Conservation (phyloP, 1,284 basidiomycete species). For the Fistulina hepatica region DNA sequence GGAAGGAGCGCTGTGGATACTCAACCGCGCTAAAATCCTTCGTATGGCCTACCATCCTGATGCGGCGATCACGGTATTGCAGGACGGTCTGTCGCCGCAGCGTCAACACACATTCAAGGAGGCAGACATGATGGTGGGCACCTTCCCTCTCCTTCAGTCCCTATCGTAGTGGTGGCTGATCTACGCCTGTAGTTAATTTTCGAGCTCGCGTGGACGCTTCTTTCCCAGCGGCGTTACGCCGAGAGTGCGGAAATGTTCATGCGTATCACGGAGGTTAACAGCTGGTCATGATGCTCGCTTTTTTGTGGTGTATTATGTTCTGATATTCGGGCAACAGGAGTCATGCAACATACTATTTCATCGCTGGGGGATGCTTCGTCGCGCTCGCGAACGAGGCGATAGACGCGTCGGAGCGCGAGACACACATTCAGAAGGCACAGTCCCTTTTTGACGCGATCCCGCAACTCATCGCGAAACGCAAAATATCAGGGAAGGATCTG, state of each 20-base stretch:
- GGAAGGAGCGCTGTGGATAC: conserved; percentile 60
- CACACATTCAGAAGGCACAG: conserved; percentile 41
- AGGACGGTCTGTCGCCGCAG: conserved; percentile 44
- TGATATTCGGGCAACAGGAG: conserved; percentile 43
- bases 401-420: conserved; percentile 34
- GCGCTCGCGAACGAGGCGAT: conserved; percentile 35
- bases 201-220: conserved; percentile 66
- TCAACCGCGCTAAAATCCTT: conserved; percentile 70
- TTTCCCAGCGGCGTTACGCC: conserved; percentile 51
- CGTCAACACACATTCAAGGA: conserved; percentile 49
- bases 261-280: conserved; percentile 53
- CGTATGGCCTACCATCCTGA: conserved; percentile 57
- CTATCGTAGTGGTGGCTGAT: background rate
- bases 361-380: conserved; percentile 40
- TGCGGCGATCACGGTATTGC: conserved; percentile 51
- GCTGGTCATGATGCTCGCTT: conserved; percentile 35
- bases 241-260: conserved; percentile 60
- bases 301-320: background rate
- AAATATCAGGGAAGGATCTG: conserved; percentile 53
- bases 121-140: conserved; percentile 55
- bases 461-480: conserved; percentile 43
- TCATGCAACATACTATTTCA: conserved; percentile 66
- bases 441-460: conserved; percentile 53
- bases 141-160: background rate
- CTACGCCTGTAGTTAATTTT: conserved; percentile 44